A percentile compares a stretch with the other conserved stretches of the same genome.
phyloP scores from a whole-genome alignment of 2,329 filamentous ascomycete species.

The Colletotrichum paranaense region DNA sequence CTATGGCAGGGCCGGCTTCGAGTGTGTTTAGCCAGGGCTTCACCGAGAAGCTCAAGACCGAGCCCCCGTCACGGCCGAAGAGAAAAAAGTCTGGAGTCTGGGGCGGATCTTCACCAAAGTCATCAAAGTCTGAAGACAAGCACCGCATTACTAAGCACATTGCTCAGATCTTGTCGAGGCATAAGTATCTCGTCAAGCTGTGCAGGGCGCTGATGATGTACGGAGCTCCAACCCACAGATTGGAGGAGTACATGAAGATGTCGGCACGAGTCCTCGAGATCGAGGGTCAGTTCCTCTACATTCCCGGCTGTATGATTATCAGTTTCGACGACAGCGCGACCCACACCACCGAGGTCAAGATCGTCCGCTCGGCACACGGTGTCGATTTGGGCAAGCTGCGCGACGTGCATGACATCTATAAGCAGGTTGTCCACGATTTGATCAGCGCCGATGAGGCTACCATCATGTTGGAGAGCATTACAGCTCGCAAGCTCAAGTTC shows the following conservation, averaged over 20 bases:
- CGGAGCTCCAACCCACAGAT: slow-evolving; percentile 88
- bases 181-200: slow-evolving; percentile 85
- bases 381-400: slow-evolving; percentile 80
- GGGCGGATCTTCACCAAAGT: slow-evolving; percentile 22
- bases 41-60: slow-evolving; percentile 55
- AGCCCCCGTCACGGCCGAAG: slow-evolving; percentile 48
- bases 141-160: slow-evolving; percentile 67
- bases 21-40: slow-evolving; percentile 57
- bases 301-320: slow-evolving; percentile 94
- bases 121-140: slow-evolving; percentile 42
- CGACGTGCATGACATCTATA: slow-evolving; percentile 82
- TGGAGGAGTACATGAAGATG: slow-evolving; percentile 94
- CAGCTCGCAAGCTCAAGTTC: slow-evolving; percentile 58
- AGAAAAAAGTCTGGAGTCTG: slow-evolving; percentile 40
- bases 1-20: slow-evolving; percentile 60
- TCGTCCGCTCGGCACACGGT: slow-evolving; percentile 75
- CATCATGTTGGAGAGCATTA: slow-evolving; percentile 67
- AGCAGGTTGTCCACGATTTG: slow-evolving; percentile 83
- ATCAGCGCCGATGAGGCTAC: slow-evolving; percentile 79
- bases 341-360: slow-evolving; percentile 83
- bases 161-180: slow-evolving; percentile 78
- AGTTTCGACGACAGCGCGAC: slow-evolving; percentile 83
- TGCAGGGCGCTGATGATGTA: slow-evolving; percentile 90
- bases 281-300: slow-evolving; percentile 88
- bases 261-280: slow-evolving; percentile 89